Evolutionary conservation across 2,329 filamentous ascomycete species (phyloP), one percentile per base, ranked within the genome.

Genomic region (Thelonectria rubi): DNA sequence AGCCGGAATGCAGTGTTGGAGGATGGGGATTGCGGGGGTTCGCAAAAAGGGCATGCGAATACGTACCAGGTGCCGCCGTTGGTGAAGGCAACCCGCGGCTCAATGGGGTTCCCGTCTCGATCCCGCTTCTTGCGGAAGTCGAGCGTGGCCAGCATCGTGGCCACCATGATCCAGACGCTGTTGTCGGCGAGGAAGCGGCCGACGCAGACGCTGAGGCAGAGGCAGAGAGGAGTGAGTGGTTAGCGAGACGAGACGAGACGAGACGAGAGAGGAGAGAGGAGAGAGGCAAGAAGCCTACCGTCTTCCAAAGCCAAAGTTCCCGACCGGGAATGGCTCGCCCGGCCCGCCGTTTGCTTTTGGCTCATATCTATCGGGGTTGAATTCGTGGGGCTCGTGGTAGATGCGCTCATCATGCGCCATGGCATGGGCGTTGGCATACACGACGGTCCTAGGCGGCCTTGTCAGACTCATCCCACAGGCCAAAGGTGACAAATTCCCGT

Each of bases 321-420:
- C 73, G 47, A 71, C 62, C 0, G 81, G 81, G 65, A 76, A 76
- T 34, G 82, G 80, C 70, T 83, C 81, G 8, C 79, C 80, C 37
- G 68, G 71, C 67, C 64, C 79, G 30, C 69, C 68, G 32, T 68
- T 51, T 20, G 55, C 46, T 34, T 48, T 50, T 12, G 65, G 63
- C 57, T 59, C 55, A 65, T 79, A 84, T 21, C 83, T 75, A 59
- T 82, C 80, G 10, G 82, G 82, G 53, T 82, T 75, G 66, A 85
- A 84, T n/a, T 65, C 60, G 20, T 78, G 73, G 12, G 82, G 79
- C 53, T 78, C 62, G 5, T 55, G 54, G 72, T 84, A 84, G 14
- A 77, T 71, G 9, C 65, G 61, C 57, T 78, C 72, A 64, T 84
- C 75, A 54, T 74, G 74, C 47, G 76, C 77, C 75, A 81, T 84